Conservation (phyloP, 2,329 filamentous ascomycete species). For the Curvularia sp. region DNA sequence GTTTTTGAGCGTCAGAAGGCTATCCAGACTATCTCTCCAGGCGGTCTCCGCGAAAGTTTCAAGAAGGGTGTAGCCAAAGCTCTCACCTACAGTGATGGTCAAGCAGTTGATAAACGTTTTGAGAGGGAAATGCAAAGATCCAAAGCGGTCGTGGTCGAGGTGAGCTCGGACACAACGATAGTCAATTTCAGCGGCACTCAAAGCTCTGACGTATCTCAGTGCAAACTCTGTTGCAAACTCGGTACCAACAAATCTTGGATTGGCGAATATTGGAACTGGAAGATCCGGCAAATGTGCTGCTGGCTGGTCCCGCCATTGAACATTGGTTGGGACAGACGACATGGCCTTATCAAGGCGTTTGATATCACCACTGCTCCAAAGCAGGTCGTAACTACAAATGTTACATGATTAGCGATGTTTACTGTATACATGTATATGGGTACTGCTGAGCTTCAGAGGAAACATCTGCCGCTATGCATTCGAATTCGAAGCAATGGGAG, state of each 20-base stretch:
- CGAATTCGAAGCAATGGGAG: not conserved
- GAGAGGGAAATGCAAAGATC: constrained; percentile 2
- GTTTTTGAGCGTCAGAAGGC: constrained; percentile 14
- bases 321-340: not conserved
- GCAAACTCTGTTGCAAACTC: constrained; percentile 14
- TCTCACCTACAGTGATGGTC: constrained; percentile 2
- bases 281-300: not conserved
- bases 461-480: not conserved
- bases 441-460: not conserved
- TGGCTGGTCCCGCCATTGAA: not conserved
- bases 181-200: constrained; percentile 9
- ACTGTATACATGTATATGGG: not conserved
- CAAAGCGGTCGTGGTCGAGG: constrained; percentile 12
- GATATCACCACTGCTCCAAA: constrained; percentile 9
- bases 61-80: not conserved
- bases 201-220: constrained; percentile 10
- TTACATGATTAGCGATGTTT: not conserved
- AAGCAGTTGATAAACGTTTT: constrained; percentile 8
- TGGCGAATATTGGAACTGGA: constrained; percentile 11
- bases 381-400: constrained; percentile 4
- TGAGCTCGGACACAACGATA: constrained; percentile 9
- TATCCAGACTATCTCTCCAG: constrained; percentile 11
- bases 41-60: not conserved
- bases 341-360: constrained; percentile 4
- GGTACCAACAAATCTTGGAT: constrained; percentile 7